Conservation (phyloP, 805 yeast species). For the Dipodascus geniculatus region DNA sequence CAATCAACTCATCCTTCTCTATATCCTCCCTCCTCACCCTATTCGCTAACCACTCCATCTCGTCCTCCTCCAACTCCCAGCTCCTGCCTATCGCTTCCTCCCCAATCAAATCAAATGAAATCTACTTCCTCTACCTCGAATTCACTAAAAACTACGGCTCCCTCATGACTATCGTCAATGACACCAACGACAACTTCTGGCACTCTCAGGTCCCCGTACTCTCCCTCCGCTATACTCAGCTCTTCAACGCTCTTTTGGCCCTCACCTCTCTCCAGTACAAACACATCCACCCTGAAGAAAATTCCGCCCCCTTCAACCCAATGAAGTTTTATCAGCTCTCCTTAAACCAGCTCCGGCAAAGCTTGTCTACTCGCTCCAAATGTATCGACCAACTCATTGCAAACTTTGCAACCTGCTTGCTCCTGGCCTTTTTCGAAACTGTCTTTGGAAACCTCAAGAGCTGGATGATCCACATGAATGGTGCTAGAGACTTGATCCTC, state of each 20-base stretch:
- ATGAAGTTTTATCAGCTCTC: not conserved
- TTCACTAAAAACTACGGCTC: not conserved
- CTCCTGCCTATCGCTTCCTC: not conserved
- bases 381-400: not conserved
- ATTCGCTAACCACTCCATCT: not conserved
- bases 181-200: not conserved
- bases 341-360: not conserved
- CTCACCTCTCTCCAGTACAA: not conserved
- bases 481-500: slow-evolving; percentile 6
- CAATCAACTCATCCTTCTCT: not conserved
- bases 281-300: not conserved
- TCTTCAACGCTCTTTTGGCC: not conserved
- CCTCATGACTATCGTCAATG: not conserved
- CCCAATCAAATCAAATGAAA: not conserved
- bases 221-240: not conserved
- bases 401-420: slow-evolving; percentile 4
- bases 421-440: slow-evolving; percentile 8
- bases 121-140: not conserved
- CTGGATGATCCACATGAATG: slow-evolving; percentile 8
- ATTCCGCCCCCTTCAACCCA: not conserved
- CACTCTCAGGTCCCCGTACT: not conserved
- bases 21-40: not conserved
- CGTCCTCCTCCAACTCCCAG: not conserved
- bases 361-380: not conserved
- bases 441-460: slow-evolving; percentile 6